Conservation (phyloP, 352 stramenopile species). For the Pythium brachiatum region DNA sequence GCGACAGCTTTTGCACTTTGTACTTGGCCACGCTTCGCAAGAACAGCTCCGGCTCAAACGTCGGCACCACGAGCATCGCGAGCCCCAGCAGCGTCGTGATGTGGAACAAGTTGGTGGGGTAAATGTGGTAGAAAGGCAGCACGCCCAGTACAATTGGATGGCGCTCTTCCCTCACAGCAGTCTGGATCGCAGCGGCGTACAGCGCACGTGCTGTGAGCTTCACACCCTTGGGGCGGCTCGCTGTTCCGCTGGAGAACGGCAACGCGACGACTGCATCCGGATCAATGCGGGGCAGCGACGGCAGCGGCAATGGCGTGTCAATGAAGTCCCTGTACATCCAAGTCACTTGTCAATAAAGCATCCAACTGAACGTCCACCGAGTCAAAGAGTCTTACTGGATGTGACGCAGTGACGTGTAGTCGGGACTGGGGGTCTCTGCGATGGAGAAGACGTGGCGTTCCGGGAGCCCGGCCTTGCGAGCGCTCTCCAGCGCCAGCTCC, state of each 20-base stretch:
- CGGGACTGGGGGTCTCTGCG: background rate
- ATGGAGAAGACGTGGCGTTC: background rate
- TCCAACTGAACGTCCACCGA: background rate
- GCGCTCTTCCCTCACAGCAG: conserved; percentile 54
- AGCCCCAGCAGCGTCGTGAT: conserved; percentile 80
- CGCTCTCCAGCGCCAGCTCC: conserved; percentile 3
- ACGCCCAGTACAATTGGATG: conserved; percentile 39
- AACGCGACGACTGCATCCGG: conserved; percentile 56
- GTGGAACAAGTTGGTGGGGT: conserved; percentile 67
- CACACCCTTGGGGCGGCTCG: conserved; percentile 85
- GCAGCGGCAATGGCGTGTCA: background rate
- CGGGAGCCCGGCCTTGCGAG: background rate
- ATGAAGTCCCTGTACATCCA: background rate
- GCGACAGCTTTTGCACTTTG: conserved; percentile 34
- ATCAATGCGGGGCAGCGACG: conserved; percentile 28
- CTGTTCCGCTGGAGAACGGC: conserved; percentile 94
- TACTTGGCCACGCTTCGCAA: conserved; percentile 63
- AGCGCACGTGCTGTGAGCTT: conserved; percentile 89
- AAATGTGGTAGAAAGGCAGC: conserved; percentile 93
- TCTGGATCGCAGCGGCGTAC: conserved; percentile 83
- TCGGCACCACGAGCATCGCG: conserved; percentile 29
- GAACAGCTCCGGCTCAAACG: conserved; percentile 89
- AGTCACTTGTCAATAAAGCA: background rate
- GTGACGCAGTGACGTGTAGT: background rate
- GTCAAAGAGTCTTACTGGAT: background rate